Evolutionary conservation across 345 rosid species (phyloP), one percentile per base, ranked within the genome.

Genomic region (Citrus glauca): DNA sequence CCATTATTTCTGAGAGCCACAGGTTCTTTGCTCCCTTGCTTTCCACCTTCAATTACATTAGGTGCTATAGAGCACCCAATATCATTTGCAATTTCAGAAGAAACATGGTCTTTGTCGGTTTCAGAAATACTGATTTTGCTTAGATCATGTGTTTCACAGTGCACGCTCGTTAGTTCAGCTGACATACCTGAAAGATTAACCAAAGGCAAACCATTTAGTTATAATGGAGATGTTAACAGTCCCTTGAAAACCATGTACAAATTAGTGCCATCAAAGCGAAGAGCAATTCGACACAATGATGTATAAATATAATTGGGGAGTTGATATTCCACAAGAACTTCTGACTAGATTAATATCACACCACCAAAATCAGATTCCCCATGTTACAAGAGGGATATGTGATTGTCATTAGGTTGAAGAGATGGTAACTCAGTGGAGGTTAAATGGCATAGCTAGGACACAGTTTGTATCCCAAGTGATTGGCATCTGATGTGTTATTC

Each of bases 121-220:
- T 89, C 89, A 32, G 77, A 84, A 82, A 92, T 72, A 80, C 35
- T 83, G 77, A 90, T 86, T 81, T 86, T 79, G 72, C 92, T 90
- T 63, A 89, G 80, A 85, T 97, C 97, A 87, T 86, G 85, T 65
- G 85, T 80, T 86, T 86, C 91, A 81, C 82, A 80, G 64, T 83
- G 91, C 84, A 94, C 77, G 73, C 82, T 78, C 61, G 79, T 81
- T 84, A 94, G 83, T 73, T 93, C 92, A 48, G 79, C 79, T 6
- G 92, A 90, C 88, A 93, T 79, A 82, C 98, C 99, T 97, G 90
- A 80, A 86, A 84, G 71, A 74, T 61, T 77, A 38, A 78, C 25
- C 80, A 71, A 63, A 69, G 53, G 50, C 16, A 45, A 61, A 33
- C 56, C n/a, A 65, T 24, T 32, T 48, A 25, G 69, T n/a, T 48